Evolutionary conservation across 768 basidiomycete genomes (phyloP).

Genomic region (Boletus sp.): DNA sequence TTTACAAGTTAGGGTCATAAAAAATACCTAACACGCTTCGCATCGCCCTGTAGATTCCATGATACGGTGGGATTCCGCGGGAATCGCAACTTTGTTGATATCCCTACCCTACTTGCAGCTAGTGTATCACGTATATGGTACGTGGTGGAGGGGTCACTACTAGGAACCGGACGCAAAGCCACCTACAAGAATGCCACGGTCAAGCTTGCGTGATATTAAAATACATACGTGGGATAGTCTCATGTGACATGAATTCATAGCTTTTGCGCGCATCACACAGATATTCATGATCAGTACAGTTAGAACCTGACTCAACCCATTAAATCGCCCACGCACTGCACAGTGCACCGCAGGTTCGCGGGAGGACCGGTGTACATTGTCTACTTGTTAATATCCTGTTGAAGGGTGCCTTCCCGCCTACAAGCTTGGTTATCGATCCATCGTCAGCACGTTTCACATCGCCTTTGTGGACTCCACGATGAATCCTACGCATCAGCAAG

Average conservation of each 20-base stretch:
- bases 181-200: neutral
- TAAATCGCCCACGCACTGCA: neutral
- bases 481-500: no score
- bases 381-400: neutral
- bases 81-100: neutral
- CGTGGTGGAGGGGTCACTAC: neutral
- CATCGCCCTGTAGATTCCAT: neutral
- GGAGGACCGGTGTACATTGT: neutral
- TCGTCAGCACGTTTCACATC: neutral
- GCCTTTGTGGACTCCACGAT: neutral
- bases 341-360: constrained; percentile 16
- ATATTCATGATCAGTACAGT: neutral
- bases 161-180: no score
- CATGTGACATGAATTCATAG: neutral
- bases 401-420: no score
- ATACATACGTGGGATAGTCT: neutral
- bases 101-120: neutral
- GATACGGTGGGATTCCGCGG: no score
- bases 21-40: neutral
- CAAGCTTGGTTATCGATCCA: neutral
- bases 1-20: neutral
- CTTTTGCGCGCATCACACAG: neutral
- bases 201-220: neutral
- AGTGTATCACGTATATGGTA: neutral
- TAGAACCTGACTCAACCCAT: neutral